Evolutionary conservation across 495 filamentous ascomycete genomes (phyloP).

Genomic region (Stereocaulon alpinum): DNA sequence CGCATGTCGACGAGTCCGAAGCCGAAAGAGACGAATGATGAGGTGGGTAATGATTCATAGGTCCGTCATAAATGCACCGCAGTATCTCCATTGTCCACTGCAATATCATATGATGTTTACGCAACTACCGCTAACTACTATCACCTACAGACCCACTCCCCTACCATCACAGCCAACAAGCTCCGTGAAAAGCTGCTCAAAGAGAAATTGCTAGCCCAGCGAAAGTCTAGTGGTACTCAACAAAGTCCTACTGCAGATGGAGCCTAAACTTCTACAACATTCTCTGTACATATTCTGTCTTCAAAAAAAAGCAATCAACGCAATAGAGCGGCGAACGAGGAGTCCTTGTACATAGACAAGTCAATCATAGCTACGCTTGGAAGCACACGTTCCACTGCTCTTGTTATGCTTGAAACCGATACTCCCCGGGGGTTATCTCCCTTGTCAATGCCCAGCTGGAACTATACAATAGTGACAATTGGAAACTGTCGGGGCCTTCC

Average conservation of each 20-base stretch:
- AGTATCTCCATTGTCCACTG: neutral
- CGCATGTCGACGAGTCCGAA: constrained; percentile 9
- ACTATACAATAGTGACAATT: too few species aligned
- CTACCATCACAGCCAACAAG: constrained; percentile 38
- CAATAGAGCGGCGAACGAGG: neutral
- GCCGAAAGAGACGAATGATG: constrained; percentile 27
- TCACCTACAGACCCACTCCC: constrained; percentile 14
- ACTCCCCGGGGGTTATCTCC: neutral
- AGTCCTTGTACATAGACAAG: constrained; percentile 2
- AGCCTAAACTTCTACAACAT: neutral
- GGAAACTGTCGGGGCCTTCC: too few species aligned
- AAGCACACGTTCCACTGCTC: neutral
- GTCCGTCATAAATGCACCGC: constrained; percentile 13
- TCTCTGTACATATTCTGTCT: neutral
- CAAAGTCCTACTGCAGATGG: constrained; percentile 17
- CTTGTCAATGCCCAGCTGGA: too few species aligned
- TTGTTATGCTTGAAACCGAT: neutral
- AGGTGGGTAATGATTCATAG: constrained; percentile 42
- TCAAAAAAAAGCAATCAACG: neutral
- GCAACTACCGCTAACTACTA: constrained; percentile 1
- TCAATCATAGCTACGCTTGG: neutral
- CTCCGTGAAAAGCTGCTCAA: constrained; percentile 56
- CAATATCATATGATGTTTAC: neutral
- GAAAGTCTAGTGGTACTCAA: constrained; percentile 27
- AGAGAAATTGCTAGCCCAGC: constrained; percentile 51